Conservation (phyloP, 2,329 filamentous ascomycete species). For the Apiospora pterosperma region DNA sequence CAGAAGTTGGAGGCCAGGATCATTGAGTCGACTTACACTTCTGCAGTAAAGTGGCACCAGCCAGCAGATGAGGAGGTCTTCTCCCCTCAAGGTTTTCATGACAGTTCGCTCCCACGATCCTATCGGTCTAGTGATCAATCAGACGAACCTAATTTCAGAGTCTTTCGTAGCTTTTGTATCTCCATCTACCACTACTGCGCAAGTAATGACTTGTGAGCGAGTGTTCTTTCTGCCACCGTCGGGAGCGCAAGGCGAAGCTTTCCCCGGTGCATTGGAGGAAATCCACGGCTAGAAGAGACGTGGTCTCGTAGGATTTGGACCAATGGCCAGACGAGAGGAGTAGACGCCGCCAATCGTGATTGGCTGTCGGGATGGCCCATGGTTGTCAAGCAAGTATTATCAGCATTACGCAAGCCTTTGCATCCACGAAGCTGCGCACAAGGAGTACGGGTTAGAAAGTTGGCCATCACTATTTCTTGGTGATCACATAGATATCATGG, state of each 20-base stretch:
- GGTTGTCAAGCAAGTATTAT: background rate
- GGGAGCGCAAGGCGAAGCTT: background rate
- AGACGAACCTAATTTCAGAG: background rate
- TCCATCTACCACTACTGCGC: background rate
- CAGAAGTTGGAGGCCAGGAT: background rate
- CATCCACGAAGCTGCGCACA: background rate
- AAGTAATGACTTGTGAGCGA: too few species aligned
- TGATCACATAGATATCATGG: too few species aligned
- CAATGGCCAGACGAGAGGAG: background rate
- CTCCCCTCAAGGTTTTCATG: background rate
- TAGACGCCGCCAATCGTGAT: background rate
- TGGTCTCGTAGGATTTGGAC: background rate
- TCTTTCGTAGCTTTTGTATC: background rate
- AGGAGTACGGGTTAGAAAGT: background rate
- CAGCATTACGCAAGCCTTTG: background rate
- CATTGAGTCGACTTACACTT: background rate
- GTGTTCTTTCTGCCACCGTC: background rate
- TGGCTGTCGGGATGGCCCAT: background rate
- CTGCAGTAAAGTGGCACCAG: background rate
- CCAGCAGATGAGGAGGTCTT: background rate
- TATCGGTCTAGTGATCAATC: background rate
- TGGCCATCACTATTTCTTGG: background rate
- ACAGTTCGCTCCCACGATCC: background rate
- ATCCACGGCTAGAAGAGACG: background rate
- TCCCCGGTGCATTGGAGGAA: background rate